These are phyloP conservation scores for Ustilago xerochloae DNA, from an alignment of 1,284 basidiomycete species.

Conservation along the genomic window DNA sequence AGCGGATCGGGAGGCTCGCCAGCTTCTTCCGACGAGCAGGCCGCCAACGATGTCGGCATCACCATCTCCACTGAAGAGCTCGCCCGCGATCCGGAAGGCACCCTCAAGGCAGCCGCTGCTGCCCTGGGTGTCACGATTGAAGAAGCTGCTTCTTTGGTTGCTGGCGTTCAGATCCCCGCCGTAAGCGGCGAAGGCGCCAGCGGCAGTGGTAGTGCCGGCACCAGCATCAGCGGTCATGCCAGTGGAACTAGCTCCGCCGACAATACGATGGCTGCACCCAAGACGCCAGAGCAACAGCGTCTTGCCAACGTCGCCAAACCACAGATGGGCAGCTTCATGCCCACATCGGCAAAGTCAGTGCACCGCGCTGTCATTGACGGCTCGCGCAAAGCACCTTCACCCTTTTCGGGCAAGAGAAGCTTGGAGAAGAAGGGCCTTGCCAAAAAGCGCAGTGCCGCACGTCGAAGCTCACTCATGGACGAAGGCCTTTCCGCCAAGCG, in stretches of 20 bases:
- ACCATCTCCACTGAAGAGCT: slow-evolving; percentile 55
- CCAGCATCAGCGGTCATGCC: slow-evolving; percentile 12
- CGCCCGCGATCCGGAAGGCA: slow-evolving; percentile 53
- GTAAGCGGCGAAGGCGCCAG: not conserved
- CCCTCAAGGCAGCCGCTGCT: slow-evolving; percentile 44
- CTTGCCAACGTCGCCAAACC: slow-evolving; percentile 40
- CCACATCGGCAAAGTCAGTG: slow-evolving; percentile 59
- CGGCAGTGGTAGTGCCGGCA: slow-evolving; percentile 10
- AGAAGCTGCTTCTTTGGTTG: slow-evolving; percentile 48
- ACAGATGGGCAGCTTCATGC: slow-evolving; percentile 64
- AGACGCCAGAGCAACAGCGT: slow-evolving; percentile 44
- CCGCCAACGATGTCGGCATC: slow-evolving; percentile 45
- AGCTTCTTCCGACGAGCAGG: slow-evolving; percentile 27
- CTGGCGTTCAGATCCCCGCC: slow-evolving; percentile 40
- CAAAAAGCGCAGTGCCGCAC: slow-evolving; percentile 46
- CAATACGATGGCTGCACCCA: slow-evolving; percentile 24
- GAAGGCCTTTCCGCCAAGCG: slow-evolving; percentile 52
- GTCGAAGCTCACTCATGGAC: slow-evolving; percentile 33
- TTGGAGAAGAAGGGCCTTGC: slow-evolving; percentile 56
- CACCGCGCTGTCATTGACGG: slow-evolving; percentile 67
- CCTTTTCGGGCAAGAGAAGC: slow-evolving; percentile 55
- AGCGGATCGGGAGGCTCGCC: slow-evolving; percentile 29
- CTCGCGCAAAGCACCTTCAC: slow-evolving; percentile 61
- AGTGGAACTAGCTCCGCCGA: slow-evolving; percentile 12
- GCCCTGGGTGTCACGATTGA: slow-evolving; percentile 45